A percentile compares a stretch with the other conserved stretches of the same genome.
phyloP scores from a whole-genome alignment of 1,139 yeast species.

The Candida smagusa region DNA sequence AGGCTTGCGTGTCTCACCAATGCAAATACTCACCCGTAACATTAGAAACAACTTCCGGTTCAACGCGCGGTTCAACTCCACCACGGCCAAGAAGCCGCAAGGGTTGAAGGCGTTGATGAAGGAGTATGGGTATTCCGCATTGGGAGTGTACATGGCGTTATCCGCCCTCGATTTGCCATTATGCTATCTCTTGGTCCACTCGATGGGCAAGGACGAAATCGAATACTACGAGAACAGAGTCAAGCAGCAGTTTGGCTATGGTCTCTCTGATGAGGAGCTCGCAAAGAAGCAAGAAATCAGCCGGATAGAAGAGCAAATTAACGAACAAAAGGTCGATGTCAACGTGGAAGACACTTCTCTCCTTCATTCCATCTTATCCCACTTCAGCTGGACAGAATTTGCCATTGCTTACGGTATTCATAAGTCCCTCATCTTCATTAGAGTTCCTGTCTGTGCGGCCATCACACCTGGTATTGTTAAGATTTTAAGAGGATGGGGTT shows the following conservation, averaged over 20 bases:
- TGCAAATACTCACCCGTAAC: slow-evolving; percentile 1
- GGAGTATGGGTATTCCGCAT: slow-evolving; percentile 88
- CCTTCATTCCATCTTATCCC: slow-evolving; percentile 30
- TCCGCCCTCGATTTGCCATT: slow-evolving; percentile 76
- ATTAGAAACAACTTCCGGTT: slow-evolving; percentile 12
- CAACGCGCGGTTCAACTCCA: slow-evolving; percentile 19
- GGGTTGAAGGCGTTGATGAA: slow-evolving; percentile 71
- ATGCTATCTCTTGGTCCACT: slow-evolving; percentile 78
- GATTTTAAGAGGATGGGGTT: slow-evolving; percentile 71
- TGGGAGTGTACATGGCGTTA: slow-evolving; percentile 76
- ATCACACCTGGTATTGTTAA: slow-evolving; percentile 80
- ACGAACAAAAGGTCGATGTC: slow-evolving; percentile 15
- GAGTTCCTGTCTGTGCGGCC: slow-evolving; percentile 91
- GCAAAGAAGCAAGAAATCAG: slow-evolving; percentile 30
- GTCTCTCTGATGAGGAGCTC: slow-evolving; percentile 41
- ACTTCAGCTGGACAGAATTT: slow-evolving; percentile 61
- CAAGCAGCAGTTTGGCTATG: slow-evolving; percentile 59
- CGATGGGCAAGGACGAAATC: slow-evolving; percentile 79
- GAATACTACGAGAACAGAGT: slow-evolving; percentile 60
- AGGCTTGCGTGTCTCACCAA: slow-evolving; percentile 2
- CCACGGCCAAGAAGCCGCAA: slow-evolving; percentile 28
- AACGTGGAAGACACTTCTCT: slow-evolving; percentile 12
- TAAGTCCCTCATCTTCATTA: slow-evolving; percentile 73
- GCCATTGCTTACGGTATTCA: slow-evolving; percentile 92
- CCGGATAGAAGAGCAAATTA: slow-evolving; percentile 22